Conservation (phyloP, 1,139 yeast species). For the Saccharomycopsis crataegensis region DNA sequence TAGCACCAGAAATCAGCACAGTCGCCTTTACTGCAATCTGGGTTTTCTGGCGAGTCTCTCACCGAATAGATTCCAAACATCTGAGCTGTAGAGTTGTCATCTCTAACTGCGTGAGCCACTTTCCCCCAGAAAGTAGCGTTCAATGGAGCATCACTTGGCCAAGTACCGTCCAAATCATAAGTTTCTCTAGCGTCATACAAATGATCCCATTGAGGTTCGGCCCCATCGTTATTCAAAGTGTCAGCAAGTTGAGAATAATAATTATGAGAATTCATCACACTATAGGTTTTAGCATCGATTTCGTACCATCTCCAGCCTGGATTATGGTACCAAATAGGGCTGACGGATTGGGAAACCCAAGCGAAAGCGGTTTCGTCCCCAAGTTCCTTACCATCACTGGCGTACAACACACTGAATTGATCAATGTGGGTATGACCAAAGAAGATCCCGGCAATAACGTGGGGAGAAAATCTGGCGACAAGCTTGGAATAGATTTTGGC, state of each 20-base stretch:
- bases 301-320: conserved; percentile 71
- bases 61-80: conserved; percentile 39
- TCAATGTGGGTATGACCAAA: conserved; percentile 71
- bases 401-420: conserved; percentile 53
- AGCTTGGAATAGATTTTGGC: conserved; percentile 50
- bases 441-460: conserved; percentile 60
- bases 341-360: conserved; percentile 60
- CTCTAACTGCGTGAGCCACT: conserved; percentile 29
- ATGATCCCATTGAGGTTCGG: conserved; percentile 47
- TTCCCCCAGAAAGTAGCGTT: conserved; percentile 55
- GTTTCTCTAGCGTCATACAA: conserved; percentile 49
- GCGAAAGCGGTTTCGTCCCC: conserved; percentile 47
- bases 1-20: conserved; percentile 41
- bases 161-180: conserved; percentile 34
- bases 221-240: conserved; percentile 41
- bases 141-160: conserved; percentile 47
- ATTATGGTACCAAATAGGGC: conserved; percentile 52
- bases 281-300: conserved; percentile 57
- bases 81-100: conserved; percentile 34
- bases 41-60: conserved; percentile 46
- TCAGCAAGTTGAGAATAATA: conserved; percentile 47
- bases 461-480: conserved; percentile 60
- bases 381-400: conserved; percentile 33
- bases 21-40: conserved; percentile 36
- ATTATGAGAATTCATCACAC: conserved; percentile 52